Evolutionary conservation across 2,329 filamentous ascomycete genomes (phyloP).

Genomic region (Clonostachys rhizophaga): DNA sequence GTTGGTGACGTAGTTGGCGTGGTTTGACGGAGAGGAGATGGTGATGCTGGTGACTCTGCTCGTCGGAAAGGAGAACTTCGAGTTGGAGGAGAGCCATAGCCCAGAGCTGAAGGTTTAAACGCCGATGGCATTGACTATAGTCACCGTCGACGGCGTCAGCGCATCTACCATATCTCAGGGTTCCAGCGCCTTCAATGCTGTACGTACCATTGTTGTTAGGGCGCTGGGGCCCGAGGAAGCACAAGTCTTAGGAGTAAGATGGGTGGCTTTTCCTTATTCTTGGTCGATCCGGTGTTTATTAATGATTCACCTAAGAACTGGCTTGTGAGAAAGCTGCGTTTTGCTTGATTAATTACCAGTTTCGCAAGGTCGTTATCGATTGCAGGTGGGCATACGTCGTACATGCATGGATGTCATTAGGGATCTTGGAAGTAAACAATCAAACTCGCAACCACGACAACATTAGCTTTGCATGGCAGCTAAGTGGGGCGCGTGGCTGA

Average conservation of each 20-base stretch:
- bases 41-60: slow-evolving; percentile 59
- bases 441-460: slow-evolving; percentile 12
- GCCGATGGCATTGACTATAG: slow-evolving; percentile 45
- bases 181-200: too few relatives aligned
- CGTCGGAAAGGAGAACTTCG: slow-evolving; percentile 62
- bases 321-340: too few relatives aligned
- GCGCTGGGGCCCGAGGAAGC: not conserved
- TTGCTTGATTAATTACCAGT: too few relatives aligned
- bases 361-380: not conserved
- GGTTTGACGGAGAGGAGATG: slow-evolving; percentile 58
- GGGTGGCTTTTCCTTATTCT: not conserved
- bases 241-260: not conserved
- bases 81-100: slow-evolving; percentile 58
- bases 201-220: not conserved
- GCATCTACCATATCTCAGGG: too few relatives aligned
- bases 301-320: too few relatives aligned
- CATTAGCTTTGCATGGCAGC: slow-evolving; percentile 12
- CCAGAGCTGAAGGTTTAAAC: slow-evolving; percentile 69
- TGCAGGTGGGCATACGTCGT: not conserved
- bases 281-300: too few relatives aligned
- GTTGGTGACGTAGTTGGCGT: slow-evolving; percentile 61
- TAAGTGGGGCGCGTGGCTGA: too few relatives aligned
- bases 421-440: slow-evolving; percentile 15
- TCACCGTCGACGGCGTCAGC: too few relatives aligned
- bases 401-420: not conserved